Evolutionary conservation across 2,329 filamentous ascomycete genomes (phyloP), one percentile per base, ranked within the genome.

Genomic region (Aureobasidium subglaciale): DNA sequence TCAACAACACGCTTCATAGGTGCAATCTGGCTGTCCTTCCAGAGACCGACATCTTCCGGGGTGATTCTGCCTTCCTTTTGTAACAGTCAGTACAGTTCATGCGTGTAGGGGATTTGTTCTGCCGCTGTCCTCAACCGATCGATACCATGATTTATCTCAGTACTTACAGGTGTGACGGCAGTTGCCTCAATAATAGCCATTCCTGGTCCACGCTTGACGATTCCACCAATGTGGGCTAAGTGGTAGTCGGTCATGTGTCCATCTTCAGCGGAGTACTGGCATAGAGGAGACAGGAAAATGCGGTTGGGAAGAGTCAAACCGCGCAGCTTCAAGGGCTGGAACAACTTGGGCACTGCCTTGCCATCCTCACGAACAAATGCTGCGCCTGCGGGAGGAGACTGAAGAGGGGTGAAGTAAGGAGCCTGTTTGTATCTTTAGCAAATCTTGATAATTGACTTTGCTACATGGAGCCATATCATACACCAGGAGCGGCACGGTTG

Each of bases 171-270:
- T 9, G 81, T 76, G 0, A 95, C 87, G 29, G 84, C 77, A 0
- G 88, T 90, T 24, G 90, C 89, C 73, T 96, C 91, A 56, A 91
- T 77, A 58, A 90, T 81, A 46, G 86, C 75, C 16, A 95, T 75
- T 1, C 82, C 87, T 0, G 87, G 85, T 11, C 91, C 91, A 56
- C 86, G 83, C 57, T 86, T 77, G 20, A 88, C 80, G 62, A 90
- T 90, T 59, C 88, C 85, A 56, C 90, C 88, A 24, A 92, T 77
- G 65, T 95, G 90, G 15, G 90, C 84, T 48, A 92, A 75, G 69
- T 96, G 90, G 80, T 84, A 96, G 67, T 87, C 79, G 1, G 87
- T 91, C 60, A 86, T 75, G 70, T 92, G 86, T 35, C 91, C 84
- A 66, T 86, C 79, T 41, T 84, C 66, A 13, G 83, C 80, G 6